A percentile compares a stretch with the other conserved stretches of the same genome.
Evolutionary conservation across 441 rosid genomes (phyloP).

Genomic region (Adansonia madagascariensis): DNA sequence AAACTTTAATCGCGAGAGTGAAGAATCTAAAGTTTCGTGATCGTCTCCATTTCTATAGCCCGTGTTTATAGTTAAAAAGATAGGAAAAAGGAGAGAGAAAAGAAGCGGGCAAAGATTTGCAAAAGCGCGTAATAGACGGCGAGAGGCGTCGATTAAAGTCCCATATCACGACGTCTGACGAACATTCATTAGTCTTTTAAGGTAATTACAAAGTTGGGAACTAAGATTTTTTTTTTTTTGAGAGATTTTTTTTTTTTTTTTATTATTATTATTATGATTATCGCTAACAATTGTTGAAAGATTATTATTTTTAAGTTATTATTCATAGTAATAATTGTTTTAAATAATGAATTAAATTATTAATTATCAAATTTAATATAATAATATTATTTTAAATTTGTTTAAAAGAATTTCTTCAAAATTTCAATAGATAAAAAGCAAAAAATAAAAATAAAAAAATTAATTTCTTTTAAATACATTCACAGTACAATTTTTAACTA

Average conservation of each 20-base stretch:
- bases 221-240: too few species aligned
- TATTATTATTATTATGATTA: too few species aligned
- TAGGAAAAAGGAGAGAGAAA: background rate
- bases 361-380: too few species aligned
- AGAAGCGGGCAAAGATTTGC: conserved; percentile 6
- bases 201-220: background rate
- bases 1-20: background rate
- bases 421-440: too few species aligned
- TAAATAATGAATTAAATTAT: too few species aligned
- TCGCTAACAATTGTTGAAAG: too few species aligned
- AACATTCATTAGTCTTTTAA: background rate
- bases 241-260: too few species aligned
- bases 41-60: background rate
- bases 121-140: conserved; percentile 13
- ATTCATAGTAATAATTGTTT: too few species aligned
- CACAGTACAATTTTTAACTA: background rate
- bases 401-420: too few species aligned
- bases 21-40: conserved; percentile 18
- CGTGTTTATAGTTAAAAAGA: background rate
- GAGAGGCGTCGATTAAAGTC: background rate
- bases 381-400: too few species aligned
- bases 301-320: too few species aligned
- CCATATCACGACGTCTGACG: background rate
- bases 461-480: background rate
- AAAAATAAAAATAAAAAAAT: too few species aligned